These are phyloP conservation scores for Lasiodiplodia theobromae DNA, from an alignment of 2,329 filamentous ascomycete species.

Conservation along the genomic window DNA sequence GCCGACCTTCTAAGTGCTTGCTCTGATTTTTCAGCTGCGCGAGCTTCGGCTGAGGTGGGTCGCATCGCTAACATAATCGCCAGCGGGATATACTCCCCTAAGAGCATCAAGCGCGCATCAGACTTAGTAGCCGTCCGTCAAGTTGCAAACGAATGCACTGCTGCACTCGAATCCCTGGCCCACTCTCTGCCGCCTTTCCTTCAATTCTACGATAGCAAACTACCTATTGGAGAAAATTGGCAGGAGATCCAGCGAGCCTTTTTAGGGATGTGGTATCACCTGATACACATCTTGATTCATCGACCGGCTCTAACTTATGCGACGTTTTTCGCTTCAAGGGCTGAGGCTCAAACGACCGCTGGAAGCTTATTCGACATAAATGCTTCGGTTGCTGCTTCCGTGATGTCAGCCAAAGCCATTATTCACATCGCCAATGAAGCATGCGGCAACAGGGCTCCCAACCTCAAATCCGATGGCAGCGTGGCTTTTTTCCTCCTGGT, in stretches of 20 bases:
- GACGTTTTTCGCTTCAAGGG: neutral
- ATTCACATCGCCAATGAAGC: neutral
- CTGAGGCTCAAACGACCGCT: neutral
- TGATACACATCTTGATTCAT: slow-evolving; percentile 5
- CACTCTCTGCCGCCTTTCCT: neutral
- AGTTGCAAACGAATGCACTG: neutral
- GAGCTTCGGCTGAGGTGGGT: neutral
- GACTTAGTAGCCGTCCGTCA: neutral
- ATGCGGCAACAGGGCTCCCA: neutral
- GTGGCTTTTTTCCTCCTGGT: slow-evolving; percentile 2
- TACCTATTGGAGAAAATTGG: neutral
- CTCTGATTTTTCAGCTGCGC: neutral
- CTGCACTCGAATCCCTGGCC: neutral
- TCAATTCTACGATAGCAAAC: neutral
- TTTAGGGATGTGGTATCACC: neutral
- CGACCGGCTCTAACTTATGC: slow-evolving; percentile 6
- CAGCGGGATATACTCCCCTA: neutral
- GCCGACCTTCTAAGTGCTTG: neutral
- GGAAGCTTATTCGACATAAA: neutral
- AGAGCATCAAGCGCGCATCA: neutral
- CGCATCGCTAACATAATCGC: neutral
- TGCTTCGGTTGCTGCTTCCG: neutral
- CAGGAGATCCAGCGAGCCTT: neutral
- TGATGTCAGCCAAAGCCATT: neutral
- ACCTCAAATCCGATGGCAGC: neutral